phyloP scores from a whole-genome alignment of 495 filamentous ascomycete species.

The Penicillium atrosanguineum region DNA sequence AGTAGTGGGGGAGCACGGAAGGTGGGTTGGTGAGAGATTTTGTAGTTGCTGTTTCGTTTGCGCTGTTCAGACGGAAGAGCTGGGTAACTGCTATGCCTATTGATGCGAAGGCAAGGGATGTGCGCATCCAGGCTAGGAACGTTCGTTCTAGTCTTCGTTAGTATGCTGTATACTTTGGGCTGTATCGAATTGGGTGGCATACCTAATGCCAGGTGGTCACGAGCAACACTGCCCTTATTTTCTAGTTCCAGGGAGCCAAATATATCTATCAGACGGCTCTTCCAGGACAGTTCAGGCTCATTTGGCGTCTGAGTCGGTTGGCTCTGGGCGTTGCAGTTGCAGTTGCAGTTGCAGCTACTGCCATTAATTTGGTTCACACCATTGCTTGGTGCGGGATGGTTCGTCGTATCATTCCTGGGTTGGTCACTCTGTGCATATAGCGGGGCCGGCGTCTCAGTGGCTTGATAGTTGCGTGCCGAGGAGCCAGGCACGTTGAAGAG shows the following conservation, averaged over 20 bases:
- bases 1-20: constrained; percentile 18
- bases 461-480: constrained; percentile 34
- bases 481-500: constrained; percentile 29
- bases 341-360: neutral
- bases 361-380: neutral
- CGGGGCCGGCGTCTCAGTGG: constrained; percentile 27
- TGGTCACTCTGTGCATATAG: neutral
- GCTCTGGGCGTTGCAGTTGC: constrained; percentile 1
- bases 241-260: constrained; percentile 87
- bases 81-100: constrained; percentile 97
- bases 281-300: constrained; percentile 44
- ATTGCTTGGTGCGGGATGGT: neutral
- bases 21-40: constrained; percentile 9
- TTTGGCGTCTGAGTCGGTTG: neutral
- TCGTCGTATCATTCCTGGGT: neutral
- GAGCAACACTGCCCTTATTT: constrained; percentile 93
- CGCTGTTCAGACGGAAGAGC: constrained; percentile 87
- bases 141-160: constrained; percentile 70
- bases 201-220: constrained; percentile 95
- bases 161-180: constrained; percentile 18
- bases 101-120: constrained; percentile 90
- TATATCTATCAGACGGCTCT: constrained; percentile 54
- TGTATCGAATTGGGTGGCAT: constrained; percentile 12
- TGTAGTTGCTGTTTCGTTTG: constrained; percentile 19
- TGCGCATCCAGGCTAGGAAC: constrained; percentile 95